Percentiles rank a stretch among this genome's conserved stretches.
Evolutionary conservation across 495 filamentous ascomycete genomes (phyloP).

Genomic region (Aspergillus carlsbadensis): DNA sequence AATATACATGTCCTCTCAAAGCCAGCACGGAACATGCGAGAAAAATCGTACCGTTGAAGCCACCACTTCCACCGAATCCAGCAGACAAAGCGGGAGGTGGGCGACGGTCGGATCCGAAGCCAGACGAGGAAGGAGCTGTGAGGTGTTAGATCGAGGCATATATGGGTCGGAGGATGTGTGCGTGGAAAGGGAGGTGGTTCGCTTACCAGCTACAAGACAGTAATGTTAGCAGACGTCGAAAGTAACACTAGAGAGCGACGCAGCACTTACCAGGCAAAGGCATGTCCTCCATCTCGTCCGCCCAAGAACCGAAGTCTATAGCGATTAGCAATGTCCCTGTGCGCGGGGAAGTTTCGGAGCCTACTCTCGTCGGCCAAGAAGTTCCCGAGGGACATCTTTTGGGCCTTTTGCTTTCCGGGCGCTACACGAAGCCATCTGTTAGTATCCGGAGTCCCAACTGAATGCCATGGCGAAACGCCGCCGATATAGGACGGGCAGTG

Average conservation of each 20-base stretch:
- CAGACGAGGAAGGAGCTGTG: slow-evolving; percentile 37
- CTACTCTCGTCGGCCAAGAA: slow-evolving; percentile 87
- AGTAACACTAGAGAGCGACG: slow-evolving; percentile 9
- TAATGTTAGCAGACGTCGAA: slow-evolving; percentile 18
- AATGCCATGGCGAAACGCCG: background rate
- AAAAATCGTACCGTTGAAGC: slow-evolving; percentile 32
- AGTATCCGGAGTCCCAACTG: slow-evolving; percentile 13
- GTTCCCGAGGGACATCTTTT: slow-evolving; percentile 91
- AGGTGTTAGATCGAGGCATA: slow-evolving; percentile 21
- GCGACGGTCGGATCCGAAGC: slow-evolving; percentile 47
- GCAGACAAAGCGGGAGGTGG: slow-evolving; percentile 37
- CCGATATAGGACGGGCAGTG: slow-evolving; percentile 9
- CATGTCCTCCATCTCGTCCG: slow-evolving; percentile 94
- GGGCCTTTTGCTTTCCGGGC: slow-evolving; percentile 79
- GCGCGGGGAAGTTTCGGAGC: slow-evolving; percentile 28
- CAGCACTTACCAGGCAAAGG: slow-evolving; percentile 64
- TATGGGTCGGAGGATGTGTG: background rate
- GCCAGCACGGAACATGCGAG: slow-evolving; percentile 21
- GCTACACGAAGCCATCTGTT: slow-evolving; percentile 50
- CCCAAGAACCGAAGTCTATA: slow-evolving; percentile 89
- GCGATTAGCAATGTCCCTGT: slow-evolving; percentile 37
- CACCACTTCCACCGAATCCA: slow-evolving; percentile 38
- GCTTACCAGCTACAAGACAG: slow-evolving; percentile 39
- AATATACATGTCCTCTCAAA: slow-evolving; percentile 1
- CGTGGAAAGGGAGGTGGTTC: slow-evolving; percentile 4